Evolutionary conservation across 345 rosid genomes (phyloP).

Genomic region (Hirschfeldia incana): DNA sequence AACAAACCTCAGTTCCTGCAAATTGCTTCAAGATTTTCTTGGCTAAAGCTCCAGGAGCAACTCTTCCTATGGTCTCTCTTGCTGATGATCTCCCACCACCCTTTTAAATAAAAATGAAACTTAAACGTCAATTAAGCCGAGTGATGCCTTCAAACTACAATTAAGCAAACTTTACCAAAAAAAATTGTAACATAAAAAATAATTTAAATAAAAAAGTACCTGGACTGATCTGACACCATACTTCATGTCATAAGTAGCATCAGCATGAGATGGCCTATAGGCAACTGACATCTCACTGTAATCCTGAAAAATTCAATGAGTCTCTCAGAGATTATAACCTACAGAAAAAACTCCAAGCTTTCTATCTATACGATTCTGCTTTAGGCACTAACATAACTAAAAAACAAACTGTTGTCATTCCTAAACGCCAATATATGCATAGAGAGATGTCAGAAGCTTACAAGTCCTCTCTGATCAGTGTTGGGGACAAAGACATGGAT

Average conservation of each 20-base stretch:
- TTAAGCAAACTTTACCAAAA: neutral
- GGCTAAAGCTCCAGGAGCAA: slow-evolving; percentile 96
- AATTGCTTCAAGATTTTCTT: slow-evolving; percentile 83
- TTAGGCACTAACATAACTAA: neutral
- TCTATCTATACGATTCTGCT: neutral
- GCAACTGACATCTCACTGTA: slow-evolving; percentile 94
- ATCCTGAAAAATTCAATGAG: slow-evolving; percentile 55
- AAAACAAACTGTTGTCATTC: neutral
- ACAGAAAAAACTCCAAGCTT: neutral
- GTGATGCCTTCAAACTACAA: neutral
- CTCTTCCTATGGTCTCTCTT: slow-evolving; percentile 98
- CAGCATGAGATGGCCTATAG: slow-evolving; percentile 98
- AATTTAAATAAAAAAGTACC: slow-evolving; percentile 40
- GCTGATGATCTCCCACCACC: slow-evolving; percentile 99
- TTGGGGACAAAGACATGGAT: slow-evolving; percentile 89
- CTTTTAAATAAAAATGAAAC: slow-evolving; percentile 31
- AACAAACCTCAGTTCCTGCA: slow-evolving; percentile 81
- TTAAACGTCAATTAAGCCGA: neutral
- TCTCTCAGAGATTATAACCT: neutral
- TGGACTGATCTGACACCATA: slow-evolving; percentile 95
- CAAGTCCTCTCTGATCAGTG: slow-evolving; percentile 97
- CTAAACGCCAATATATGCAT: neutral
- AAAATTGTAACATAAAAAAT: neutral
- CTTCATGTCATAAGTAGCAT: slow-evolving; percentile 99
- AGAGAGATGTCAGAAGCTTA: slow-evolving; percentile 44